These are phyloP conservation scores for Lentinula lateritia DNA, from an alignment of 768 basidiomycete genomes.

Conservation along the genomic window DNA sequence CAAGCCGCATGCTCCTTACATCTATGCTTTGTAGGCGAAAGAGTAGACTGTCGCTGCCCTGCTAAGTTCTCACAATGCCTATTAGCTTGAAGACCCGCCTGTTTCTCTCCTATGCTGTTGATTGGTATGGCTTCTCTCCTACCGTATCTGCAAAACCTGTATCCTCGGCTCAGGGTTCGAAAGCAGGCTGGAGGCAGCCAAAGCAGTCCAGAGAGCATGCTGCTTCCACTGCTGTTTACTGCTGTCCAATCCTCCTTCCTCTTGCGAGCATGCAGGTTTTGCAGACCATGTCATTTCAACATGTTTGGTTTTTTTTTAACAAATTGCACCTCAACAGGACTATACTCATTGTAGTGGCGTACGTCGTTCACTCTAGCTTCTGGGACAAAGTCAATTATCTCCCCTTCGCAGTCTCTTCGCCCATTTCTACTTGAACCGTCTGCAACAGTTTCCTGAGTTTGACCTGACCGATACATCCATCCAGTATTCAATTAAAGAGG, in stretches of 20 bases:
- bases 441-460: conserved; percentile 17
- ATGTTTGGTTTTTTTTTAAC: background rate
- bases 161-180: too few relatives aligned
- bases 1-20: too few relatives aligned
- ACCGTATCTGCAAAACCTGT: background rate
- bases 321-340: background rate
- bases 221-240: too few relatives aligned
- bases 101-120: background rate
- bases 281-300: too few relatives aligned
- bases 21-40: too few relatives aligned
- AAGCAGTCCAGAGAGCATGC: too few relatives aligned
- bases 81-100: background rate
- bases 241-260: too few relatives aligned
- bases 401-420: conserved; percentile 11
- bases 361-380: background rate
- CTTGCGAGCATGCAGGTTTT: too few relatives aligned
- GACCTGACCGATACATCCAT: conserved; percentile 17
- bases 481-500: conserved; percentile 12
- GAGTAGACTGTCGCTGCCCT: background rate
- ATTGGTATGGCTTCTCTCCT: background rate
- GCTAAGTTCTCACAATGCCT: background rate
- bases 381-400: background rate
- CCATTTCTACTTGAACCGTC: conserved; percentile 17
- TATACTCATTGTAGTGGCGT: conserved; percentile 3
- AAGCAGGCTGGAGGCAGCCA: too few relatives aligned